Evolutionary conservation across 345 rosid genomes (phyloP).

Genomic region (Pistacia atlantica): DNA sequence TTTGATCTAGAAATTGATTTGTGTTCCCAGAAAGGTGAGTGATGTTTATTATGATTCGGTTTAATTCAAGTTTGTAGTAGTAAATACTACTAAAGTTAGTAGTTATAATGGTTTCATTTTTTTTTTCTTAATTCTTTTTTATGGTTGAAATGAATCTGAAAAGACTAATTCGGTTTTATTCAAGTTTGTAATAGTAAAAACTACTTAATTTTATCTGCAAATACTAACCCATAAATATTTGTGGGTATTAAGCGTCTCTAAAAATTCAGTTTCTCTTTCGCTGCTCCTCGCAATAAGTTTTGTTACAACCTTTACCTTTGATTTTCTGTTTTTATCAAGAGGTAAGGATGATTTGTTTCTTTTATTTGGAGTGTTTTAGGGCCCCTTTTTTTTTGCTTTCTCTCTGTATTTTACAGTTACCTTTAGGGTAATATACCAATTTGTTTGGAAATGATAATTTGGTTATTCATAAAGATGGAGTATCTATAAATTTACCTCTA

Average conservation of each 20-base stretch:
- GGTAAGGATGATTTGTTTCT: no score
- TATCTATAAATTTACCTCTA: no score
- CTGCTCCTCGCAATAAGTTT: not conserved
- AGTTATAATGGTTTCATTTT: no score
- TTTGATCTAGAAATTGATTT: constrained; percentile 8
- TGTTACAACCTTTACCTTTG: not conserved
- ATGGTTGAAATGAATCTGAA: not conserved
- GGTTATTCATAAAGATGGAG: not conserved
- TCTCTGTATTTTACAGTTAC: no score
- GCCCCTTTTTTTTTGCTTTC: no score
- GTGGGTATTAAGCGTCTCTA: not conserved
- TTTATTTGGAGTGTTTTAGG: no score
- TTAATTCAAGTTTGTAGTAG: not conserved
- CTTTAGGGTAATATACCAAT: not conserved
- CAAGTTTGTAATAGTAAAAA: no score
- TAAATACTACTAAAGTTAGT: no score
- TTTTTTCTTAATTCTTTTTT: no score
- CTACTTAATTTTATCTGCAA: not conserved
- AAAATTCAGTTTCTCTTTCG: not conserved
- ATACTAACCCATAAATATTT: not conserved
- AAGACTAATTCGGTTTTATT: not conserved
- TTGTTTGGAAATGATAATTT: not conserved
- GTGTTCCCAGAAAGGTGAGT: not conserved
- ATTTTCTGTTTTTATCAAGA: no score
- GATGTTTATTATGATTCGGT: not conserved